These are phyloP conservation scores for Trichoderma erinaceum DNA, from an alignment of 495 filamentous ascomycete genomes.

Conservation along the genomic window DNA sequence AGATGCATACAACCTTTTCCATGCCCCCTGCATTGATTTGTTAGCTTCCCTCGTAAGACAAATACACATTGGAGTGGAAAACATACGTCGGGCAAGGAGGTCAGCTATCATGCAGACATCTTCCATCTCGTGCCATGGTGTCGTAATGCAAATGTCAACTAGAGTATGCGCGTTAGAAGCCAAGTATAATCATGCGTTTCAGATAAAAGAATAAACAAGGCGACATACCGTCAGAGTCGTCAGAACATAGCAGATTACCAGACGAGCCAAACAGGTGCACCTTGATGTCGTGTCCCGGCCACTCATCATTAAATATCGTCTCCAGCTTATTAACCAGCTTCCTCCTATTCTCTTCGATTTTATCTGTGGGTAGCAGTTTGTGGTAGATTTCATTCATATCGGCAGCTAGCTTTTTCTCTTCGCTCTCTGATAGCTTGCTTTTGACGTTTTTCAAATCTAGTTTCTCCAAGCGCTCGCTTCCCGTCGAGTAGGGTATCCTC, in stretches of 20 bases:
- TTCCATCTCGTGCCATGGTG: conserved; percentile 73
- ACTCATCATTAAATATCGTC: conserved; percentile 76
- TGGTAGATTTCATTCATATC: conserved; percentile 83
- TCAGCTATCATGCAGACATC: conserved; percentile 82
- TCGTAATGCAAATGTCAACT: conserved; percentile 98
- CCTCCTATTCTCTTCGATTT: conserved; percentile 67
- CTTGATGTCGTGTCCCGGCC: conserved; percentile 84
- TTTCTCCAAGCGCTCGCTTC: conserved; percentile 64
- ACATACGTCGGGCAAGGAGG: conserved; percentile 74
- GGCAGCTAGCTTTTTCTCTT: conserved; percentile 68
- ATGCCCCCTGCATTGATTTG: conserved; percentile 66
- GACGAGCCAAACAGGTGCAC: conserved; percentile 96
- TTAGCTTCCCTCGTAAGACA: conserved; percentile 20
- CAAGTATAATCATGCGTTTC: neutral
- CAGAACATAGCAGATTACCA: conserved; percentile 89
- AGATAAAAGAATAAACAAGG: conserved; percentile 9
- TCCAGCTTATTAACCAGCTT: conserved; percentile 81
- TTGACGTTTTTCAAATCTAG: conserved; percentile 60
- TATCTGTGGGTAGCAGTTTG: conserved; percentile 71
- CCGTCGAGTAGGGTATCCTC: conserved; percentile 88
- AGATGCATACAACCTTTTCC: conserved; percentile 89
- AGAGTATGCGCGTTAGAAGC: conserved; percentile 23
- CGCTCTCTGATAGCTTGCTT: conserved; percentile 60
- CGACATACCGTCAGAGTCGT: conserved; percentile 86
- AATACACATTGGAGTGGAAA: conserved; percentile 10